Conservation (phyloP, 352 stramenopile species). For the Phytophthora meadii region DNA sequence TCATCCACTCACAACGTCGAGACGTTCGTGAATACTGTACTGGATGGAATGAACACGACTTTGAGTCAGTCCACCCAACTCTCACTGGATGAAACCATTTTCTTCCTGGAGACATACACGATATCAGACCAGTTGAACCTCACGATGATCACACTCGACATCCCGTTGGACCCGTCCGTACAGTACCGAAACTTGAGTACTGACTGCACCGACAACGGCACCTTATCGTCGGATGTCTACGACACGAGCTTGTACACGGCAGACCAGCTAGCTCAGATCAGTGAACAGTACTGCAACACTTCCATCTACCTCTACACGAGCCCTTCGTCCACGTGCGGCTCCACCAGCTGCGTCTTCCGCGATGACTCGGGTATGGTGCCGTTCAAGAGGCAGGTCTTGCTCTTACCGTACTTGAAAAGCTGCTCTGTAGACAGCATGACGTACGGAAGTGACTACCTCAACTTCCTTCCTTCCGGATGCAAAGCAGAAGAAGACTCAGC, state of each 20-base stretch:
- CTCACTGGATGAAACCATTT: constrained; percentile 22
- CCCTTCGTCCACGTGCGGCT: constrained; percentile 36
- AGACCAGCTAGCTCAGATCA: constrained; percentile 15
- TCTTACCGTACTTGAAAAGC: constrained; percentile 50
- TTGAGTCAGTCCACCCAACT: constrained; percentile 30
- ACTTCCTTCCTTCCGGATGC: constrained; percentile 40
- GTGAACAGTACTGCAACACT: constrained; percentile 29
- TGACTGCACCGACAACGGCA: constrained; percentile 31
- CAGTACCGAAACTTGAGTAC: constrained; percentile 40
- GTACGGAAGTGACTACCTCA: constrained; percentile 44
- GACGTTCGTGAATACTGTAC: constrained; percentile 24
- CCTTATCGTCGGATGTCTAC: constrained; percentile 14
- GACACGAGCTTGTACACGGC: constrained; percentile 21
- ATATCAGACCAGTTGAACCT: constrained; percentile 45
- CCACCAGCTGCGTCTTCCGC: constrained; percentile 47
- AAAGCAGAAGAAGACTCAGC: constrained; percentile 27
- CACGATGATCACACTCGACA: constrained; percentile 45
- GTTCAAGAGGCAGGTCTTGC: constrained; percentile 45
- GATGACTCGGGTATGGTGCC: constrained; percentile 40
- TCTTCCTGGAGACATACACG: constrained; percentile 42
- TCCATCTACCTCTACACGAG: constrained; percentile 35
- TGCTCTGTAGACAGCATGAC: constrained; percentile 43
- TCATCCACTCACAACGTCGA: constrained; percentile 36
- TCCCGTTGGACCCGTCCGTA: constrained; percentile 28
- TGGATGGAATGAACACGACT: constrained; percentile 37